phyloP scores from a whole-genome alignment of 768 basidiomycete species.

The Dacryopinax primogenitus region DNA sequence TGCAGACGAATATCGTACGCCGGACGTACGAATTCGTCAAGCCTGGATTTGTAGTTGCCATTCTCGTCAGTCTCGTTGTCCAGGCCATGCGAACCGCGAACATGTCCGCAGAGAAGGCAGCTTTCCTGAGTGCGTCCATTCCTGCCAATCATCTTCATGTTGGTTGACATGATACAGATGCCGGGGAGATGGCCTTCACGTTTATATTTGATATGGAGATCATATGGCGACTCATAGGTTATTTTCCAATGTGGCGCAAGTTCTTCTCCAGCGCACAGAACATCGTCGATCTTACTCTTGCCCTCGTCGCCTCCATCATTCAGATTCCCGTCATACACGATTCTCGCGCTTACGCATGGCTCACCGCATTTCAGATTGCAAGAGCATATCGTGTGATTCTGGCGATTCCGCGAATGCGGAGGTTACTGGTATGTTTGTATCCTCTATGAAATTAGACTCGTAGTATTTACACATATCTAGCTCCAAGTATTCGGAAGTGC shows the following conservation, averaged over 20 bases:
- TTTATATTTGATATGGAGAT: slow-evolving; percentile 84
- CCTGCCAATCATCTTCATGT: slow-evolving; percentile 19
- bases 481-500: slow-evolving; percentile 84
- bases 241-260: slow-evolving; percentile 68
- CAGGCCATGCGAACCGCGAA: slow-evolving; percentile 56
- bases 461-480: no score
- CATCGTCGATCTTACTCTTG: slow-evolving; percentile 62
- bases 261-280: slow-evolving; percentile 55
- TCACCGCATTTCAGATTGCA: slow-evolving; percentile 72
- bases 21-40: slow-evolving; percentile 7
- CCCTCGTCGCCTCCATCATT: slow-evolving; percentile 60
- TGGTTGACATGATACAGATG: slow-evolving; percentile 39
- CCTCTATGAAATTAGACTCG: no score
- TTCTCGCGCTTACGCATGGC: slow-evolving; percentile 66
- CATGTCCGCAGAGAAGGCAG: slow-evolving; percentile 25
- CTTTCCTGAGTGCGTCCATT: slow-evolving; percentile 18
- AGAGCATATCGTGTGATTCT: slow-evolving; percentile 89
- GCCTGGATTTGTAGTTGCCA: slow-evolving; percentile 29
- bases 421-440: slow-evolving; percentile 50
- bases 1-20: slow-evolving; percentile 1
- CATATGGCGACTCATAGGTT: slow-evolving; percentile 51
- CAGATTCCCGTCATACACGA: slow-evolving; percentile 67
- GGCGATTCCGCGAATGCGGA: slow-evolving; percentile 80
- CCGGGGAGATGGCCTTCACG: slow-evolving; percentile 64
- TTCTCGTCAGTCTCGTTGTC: slow-evolving; percentile 53